phyloP scores from a whole-genome alignment of 2,329 filamentous ascomycete species.

The Coniosporium tulheliwenetii region DNA sequence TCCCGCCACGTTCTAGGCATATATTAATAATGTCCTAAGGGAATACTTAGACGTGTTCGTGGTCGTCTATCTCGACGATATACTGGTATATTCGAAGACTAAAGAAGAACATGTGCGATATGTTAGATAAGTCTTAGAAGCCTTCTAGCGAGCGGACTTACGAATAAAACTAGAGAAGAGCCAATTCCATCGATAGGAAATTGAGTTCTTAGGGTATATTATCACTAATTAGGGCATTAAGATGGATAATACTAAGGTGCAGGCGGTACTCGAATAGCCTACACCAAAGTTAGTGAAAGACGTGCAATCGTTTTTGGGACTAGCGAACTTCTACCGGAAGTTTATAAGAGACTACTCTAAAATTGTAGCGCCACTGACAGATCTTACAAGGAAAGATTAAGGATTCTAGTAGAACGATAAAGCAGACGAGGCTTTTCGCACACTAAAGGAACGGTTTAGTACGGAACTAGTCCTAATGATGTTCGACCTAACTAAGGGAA shows the following conservation, averaged over 20 bases:
- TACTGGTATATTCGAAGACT: background rate
- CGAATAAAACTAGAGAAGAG: constrained; percentile 5
- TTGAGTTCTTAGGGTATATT: constrained; percentile 7
- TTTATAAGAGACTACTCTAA: constrained; percentile 2
- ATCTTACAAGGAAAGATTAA: background rate
- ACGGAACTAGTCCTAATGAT: constrained; percentile 1
- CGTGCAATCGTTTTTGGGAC: constrained; percentile 2
- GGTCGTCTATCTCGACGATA: background rate
- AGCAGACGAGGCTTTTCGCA: background rate
- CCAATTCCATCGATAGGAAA: constrained; percentile 3
- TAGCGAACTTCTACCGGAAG: constrained; percentile 3
- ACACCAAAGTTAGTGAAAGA: background rate
- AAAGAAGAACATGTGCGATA: constrained; percentile 3
- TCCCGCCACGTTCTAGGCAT: constrained; percentile 1
- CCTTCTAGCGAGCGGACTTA: background rate
- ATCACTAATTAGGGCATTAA: background rate
- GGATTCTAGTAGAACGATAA: background rate
- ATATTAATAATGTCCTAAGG: constrained; percentile 9
- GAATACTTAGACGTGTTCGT: constrained; percentile 8
- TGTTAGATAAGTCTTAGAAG: constrained; percentile 6
- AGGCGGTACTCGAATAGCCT: constrained; percentile 1
- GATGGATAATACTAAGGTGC: constrained; percentile 1
- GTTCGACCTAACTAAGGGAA: constrained; percentile 1
- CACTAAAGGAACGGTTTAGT: constrained; percentile 3
- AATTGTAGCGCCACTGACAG: background rate